phyloP scores from a whole-genome alignment of 1,284 basidiomycete genomes.

The Ustilago hordei region DNA sequence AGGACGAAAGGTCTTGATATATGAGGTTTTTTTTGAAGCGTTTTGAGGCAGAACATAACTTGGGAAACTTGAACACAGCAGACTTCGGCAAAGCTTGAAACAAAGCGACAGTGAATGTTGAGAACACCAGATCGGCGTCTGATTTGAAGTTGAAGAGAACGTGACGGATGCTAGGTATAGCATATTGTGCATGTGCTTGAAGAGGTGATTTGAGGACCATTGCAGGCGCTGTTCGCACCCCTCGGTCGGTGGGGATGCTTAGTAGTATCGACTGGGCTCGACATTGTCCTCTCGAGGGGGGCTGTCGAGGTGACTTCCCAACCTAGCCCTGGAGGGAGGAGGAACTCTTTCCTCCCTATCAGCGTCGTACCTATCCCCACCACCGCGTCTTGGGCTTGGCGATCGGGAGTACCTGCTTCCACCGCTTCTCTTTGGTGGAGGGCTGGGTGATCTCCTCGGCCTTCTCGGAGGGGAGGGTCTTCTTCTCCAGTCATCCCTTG shows the following conservation, averaged over 20 bases:
- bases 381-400: slow-evolving; percentile 39
- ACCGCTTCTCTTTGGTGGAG: slow-evolving; percentile 20
- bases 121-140: not conserved
- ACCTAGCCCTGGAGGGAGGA: slow-evolving; percentile 28
- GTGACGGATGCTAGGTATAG: not conserved
- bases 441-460: slow-evolving; percentile 43
- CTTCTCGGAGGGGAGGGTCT: slow-evolving; percentile 45
- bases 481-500: slow-evolving; percentile 56
- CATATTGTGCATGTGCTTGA: no score
- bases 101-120: not conserved
- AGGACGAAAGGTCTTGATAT: not conserved
- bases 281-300: slow-evolving; percentile 49
- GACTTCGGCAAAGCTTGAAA: slow-evolving; percentile 1
- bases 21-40: no score
- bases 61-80: slow-evolving; percentile 3
- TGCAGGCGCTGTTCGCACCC: not conserved
- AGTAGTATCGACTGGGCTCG: slow-evolving; percentile 48
- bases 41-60: slow-evolving; percentile 3
- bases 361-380: slow-evolving; percentile 21
- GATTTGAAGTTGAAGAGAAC: not conserved
- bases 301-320: slow-evolving; percentile 53
- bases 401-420: slow-evolving; percentile 44
- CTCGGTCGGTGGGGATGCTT: not conserved
- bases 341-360: slow-evolving; percentile 41
- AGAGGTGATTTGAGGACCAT: no score